These are phyloP conservation scores for Daldinia sp. DNA, from an alignment of 2,329 filamentous ascomycete species.

Conservation along the genomic window DNA sequence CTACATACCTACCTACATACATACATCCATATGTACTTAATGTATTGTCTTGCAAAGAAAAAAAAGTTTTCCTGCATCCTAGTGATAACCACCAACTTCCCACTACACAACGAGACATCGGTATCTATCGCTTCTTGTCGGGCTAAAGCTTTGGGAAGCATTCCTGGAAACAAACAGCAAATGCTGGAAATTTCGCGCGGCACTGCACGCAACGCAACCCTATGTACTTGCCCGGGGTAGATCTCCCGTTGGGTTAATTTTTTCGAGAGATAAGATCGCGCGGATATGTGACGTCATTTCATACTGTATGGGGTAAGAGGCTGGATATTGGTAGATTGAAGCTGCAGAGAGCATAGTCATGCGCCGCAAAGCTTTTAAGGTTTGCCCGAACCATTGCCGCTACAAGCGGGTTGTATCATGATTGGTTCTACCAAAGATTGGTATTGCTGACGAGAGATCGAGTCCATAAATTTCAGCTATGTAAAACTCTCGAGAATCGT, in stretches of 20 bases:
- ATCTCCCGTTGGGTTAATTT: slow-evolving; percentile 4
- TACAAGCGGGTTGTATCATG: slow-evolving; percentile 12
- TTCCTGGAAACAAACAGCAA: slow-evolving; percentile 28
- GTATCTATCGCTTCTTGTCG: slow-evolving; percentile 39
- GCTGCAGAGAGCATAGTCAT: slow-evolving; percentile 31
- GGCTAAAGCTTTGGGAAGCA: slow-evolving; percentile 20
- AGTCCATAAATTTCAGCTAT: neutral
- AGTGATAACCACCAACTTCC: slow-evolving; percentile 19
- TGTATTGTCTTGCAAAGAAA: neutral
- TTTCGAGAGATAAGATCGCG: slow-evolving; percentile 26
- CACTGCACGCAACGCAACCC: slow-evolving; percentile 21
- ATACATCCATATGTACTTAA: neutral
- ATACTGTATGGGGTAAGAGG: slow-evolving; percentile 29
- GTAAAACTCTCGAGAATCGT: neutral
- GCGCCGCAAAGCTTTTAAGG: slow-evolving; percentile 21
- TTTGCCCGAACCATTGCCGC: slow-evolving; percentile 10
- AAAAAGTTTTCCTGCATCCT: slow-evolving; percentile 25
- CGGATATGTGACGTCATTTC: slow-evolving; percentile 34
- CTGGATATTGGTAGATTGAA: slow-evolving; percentile 7
- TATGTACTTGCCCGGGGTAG: slow-evolving; percentile 13
- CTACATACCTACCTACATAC: no score
- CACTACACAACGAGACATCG: slow-evolving; percentile 2
- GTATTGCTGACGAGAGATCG: slow-evolving; percentile 1
- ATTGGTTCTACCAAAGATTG: slow-evolving; percentile 6
- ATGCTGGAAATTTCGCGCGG: slow-evolving; percentile 37